Base-by-base conservation (phyloP, 2,329 filamentous ascomycete species). In the Trichoderma aggressivum region DNA sequence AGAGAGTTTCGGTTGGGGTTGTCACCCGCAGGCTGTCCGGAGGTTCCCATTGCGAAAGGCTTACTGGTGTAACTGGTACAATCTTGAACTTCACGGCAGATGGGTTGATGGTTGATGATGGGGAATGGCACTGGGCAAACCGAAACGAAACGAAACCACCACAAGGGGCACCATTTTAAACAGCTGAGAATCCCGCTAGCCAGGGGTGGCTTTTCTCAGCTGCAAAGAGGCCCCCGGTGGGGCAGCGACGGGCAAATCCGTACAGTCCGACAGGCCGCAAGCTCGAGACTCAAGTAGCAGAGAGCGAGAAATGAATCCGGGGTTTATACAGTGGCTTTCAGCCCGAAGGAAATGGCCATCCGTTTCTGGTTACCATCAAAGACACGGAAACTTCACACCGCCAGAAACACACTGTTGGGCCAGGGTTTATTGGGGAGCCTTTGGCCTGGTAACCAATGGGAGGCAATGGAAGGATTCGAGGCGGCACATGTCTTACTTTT, bases 381-480 rank as follows among this genome's bases (percentile, higher is more conserved):
- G 24, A 28, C 62, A 55, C 28, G n/a, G 30, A 43, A 43, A 43
- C 39, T 66, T 66, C 36, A 58, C 63, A 58, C 63, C 63, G 50
- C 50, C 53, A 30, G 30, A 61, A 16, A 11, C n/a, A n/a, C n/a
- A 7, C 30, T 34, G 30, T 21, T 11, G 12, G 7, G 43, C 32
- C 32, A 56, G 65, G 55, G 26, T 68, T 30, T 28, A n/a, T n/a
- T n/a, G n/a, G 34, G 36, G 26, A 53, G 47, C 47, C 36, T 68
- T 53, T 7, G 5, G 12, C 34, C 47, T 68, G 65, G 65, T 68
- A 68, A 68, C 65, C 65, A 68, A 68, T 68, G 56, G 24, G 56
- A 68, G 28, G 34, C 36, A 34, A 30, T 59, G 18, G 11, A n/a
- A 34, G 18, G 58, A 28, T 34, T 50, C 18, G 43, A n/a, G 10